Conservation (phyloP, 176 grass and related monocot genomes). For the Cymbopogon citratus region DNA sequence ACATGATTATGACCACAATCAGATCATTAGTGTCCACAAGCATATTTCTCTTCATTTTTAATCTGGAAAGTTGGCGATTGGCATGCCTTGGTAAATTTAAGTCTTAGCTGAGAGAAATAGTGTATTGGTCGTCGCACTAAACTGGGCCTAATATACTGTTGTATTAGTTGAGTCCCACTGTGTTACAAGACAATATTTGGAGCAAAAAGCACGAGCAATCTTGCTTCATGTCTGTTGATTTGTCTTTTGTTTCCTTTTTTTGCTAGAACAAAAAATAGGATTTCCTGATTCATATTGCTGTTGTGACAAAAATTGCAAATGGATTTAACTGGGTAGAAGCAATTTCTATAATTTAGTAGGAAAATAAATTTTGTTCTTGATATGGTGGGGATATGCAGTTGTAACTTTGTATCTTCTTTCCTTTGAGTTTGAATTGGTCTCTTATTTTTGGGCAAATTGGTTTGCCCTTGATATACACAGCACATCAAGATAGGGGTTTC, state of each 20-base stretch:
- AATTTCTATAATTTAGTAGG: not conserved
- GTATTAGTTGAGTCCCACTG: not conserved
- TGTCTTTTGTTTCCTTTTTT: not conserved
- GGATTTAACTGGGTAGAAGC: not conserved
- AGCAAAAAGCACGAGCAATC: not conserved
- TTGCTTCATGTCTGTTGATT: not conserved
- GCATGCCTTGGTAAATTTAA: not conserved
- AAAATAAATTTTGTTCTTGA: not conserved
- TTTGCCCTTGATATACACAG: not conserved
- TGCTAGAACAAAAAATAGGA: not conserved
- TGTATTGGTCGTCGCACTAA: constrained; percentile 5
- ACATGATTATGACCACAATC: not conserved
- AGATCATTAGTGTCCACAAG: not conserved
- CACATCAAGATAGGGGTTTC: not conserved
- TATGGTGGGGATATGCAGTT: not conserved
- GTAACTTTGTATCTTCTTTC: not conserved
- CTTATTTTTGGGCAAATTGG: not conserved
- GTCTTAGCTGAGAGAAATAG: not conserved
- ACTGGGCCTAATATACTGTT: not conserved
- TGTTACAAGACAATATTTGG: not conserved
- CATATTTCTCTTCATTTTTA: constrained; percentile 6
- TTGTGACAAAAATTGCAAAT: not conserved
- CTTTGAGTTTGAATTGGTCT: not conserved
- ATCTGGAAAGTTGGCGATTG: not conserved
- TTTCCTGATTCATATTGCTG: constrained; percentile 4